Base-by-base conservation (phyloP, 331 rosid genomes). In the Pyracantha coccinea region DNA sequence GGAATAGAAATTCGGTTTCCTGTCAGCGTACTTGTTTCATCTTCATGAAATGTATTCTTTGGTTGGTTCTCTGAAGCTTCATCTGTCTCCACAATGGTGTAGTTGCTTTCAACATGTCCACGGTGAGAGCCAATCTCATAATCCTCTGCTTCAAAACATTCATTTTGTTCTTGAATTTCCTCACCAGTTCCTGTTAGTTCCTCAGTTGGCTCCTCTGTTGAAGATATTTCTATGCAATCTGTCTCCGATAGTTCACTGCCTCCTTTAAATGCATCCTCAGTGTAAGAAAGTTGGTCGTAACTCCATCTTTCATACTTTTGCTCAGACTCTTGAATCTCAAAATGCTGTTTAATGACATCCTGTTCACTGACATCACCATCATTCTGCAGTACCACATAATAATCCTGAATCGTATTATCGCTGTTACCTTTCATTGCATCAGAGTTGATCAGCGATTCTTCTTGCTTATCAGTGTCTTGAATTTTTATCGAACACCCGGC, bases 211-310 rank as follows among this genome's bases (percentile, higher is more conserved):
- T 69, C 68, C 25, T 47, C 75, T 15, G 78, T 50, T 72, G 60
- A 68, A 68, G 77, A 70, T 47, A 19, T 47, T 52, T 63, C 54
- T 16, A 41, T n/a, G 13, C 47, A 54, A 14, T 71, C 70, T 23
- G 69, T 78, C 75, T 86, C 92, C 28, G 71, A 73, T 74, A 21
- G 73, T 68, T 75, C 73, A 27, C 72, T 74, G 67, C 58, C 80
- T 27, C 75, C 87, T 77, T 81, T 81, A 7, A 72, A 75, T 76
- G 23, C 62, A 66, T 86, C 80, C 67, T 78, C 86, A 2, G 71
- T 45, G 60, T 54, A 31, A 44, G 85, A 82, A 73, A 71, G 57
- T 77, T 74, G 89, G 73, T 81, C 81, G 58, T 68, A 71, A 29
- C 52, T 77, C 60, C 53, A 11, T 61, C 76, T 79, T 20, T 69